Conservation (phyloP, 352 stramenopile genomes). For the Thalassiosira ordinaria region DNA sequence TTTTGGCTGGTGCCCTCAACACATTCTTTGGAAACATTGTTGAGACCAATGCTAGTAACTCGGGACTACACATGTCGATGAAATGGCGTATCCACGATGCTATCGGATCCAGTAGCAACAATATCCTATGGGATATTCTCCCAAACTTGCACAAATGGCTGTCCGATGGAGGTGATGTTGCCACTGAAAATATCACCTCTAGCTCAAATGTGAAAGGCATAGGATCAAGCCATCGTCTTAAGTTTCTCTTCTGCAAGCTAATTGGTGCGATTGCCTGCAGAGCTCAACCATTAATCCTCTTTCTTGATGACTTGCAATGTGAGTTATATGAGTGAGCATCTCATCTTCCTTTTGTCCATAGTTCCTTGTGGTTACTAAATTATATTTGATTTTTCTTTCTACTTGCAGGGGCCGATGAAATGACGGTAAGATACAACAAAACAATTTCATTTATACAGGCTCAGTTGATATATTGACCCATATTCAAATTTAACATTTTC, state of each 20-base stretch:
- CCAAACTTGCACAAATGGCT: slow-evolving; percentile 41
- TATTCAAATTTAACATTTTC: too few species aligned
- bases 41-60: neutral
- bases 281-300: slow-evolving; percentile 43
- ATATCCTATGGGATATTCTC: slow-evolving; percentile 27
- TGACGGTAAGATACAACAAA: slow-evolving; percentile 25
- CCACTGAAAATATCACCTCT: neutral
- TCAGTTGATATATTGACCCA: too few species aligned
- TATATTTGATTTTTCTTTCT: neutral
- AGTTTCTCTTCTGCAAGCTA: slow-evolving; percentile 42
- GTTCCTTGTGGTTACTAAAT: too few species aligned
- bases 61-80: slow-evolving; percentile 8
- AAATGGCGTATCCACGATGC: slow-evolving; percentile 45
- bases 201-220: slow-evolving; percentile 7
- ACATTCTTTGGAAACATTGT: slow-evolving; percentile 41
- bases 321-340: neutral
- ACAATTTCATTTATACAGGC: too few species aligned
- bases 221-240: slow-evolving; percentile 12
- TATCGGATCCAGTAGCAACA: slow-evolving; percentile 27
- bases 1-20: slow-evolving; percentile 40
- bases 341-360: too few species aligned
- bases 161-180: neutral
- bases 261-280: slow-evolving; percentile 29
- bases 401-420: slow-evolving; percentile 29
- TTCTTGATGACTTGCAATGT: slow-evolving; percentile 64